Evolutionary conservation across 345 rosid species (phyloP).

Genomic region (Nephelium lappaceum): DNA sequence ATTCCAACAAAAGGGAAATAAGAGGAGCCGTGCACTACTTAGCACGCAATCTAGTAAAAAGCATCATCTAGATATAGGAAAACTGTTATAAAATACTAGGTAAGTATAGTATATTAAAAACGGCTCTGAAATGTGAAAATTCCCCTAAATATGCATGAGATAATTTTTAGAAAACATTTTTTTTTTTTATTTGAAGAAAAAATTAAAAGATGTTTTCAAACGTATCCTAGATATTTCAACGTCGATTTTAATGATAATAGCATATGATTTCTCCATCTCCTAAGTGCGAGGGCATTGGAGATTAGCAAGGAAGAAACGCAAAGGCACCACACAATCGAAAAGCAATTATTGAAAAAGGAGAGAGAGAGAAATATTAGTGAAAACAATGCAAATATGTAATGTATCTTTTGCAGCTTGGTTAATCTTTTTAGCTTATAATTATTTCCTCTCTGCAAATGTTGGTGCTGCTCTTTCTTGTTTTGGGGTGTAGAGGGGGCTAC

Average conservation of each 20-base stretch:
- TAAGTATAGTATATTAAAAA: too few species aligned
- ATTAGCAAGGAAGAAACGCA: neutral
- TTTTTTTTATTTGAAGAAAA: neutral
- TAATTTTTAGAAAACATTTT: too few species aligned
- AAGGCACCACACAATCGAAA: neutral
- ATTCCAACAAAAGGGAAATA: neutral
- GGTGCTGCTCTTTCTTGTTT: conserved; percentile 17
- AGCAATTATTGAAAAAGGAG: neutral
- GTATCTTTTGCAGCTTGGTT: conserved; percentile 15
- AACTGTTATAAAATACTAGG: too few species aligned
- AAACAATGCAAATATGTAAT: conserved; percentile 13
- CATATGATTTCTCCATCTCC: neutral
- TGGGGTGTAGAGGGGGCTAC: conserved; percentile 37
- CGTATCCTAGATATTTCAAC: neutral
- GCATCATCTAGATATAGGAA: neutral
- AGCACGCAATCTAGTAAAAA: conserved; percentile 2
- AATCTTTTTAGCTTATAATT: conserved; percentile 1
- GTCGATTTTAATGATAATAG: neutral
- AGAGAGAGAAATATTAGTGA: conserved; percentile 3
- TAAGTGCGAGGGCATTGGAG: neutral
- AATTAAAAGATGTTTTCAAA: neutral
- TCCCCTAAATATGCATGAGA: too few species aligned
- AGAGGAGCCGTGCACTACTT: neutral
- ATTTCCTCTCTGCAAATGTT: neutral
- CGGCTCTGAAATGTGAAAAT: too few species aligned